Evolutionary conservation across 129 eudicot species (phyloP), one percentile per base, ranked within the genome.

Genomic region (Artemisia annua): DNA sequence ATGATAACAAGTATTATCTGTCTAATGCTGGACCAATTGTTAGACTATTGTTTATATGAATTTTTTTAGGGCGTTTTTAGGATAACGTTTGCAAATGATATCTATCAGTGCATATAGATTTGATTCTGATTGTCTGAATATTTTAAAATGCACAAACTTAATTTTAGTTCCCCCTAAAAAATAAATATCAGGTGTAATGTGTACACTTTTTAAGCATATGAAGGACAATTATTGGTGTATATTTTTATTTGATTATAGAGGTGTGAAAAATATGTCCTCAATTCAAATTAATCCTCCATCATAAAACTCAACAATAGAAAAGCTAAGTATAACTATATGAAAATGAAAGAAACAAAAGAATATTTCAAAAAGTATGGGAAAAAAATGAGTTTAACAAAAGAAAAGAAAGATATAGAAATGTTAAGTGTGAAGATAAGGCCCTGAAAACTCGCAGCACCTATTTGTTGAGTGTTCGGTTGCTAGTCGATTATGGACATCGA

Each of bases 191-290:
- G 15, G 67, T 20, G 7, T 24, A 32, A 16, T 14, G 67, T 20
- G 3, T 24, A 32, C 26, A 22, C 5, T 6, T 72, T 20, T 13
- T 20, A 20, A 14, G 65, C 28, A 11, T 72, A 46, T 48, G 48
- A 60, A 60, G 18, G 50, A 48, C 69, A 72, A 58, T 59, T 43
- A 58, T 35, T 30, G 64, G 26, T 35, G 46, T 39, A 39, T 39
- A 39, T 39, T 39, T 60, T 13, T 39, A 52, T 26, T 67, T 24
- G 16, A 28, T 14, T 28, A 20, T 67, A 20, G 39, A 67, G 6
- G 71, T 13, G 19, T 20, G 57, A 67, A 14, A n/a, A 20, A 48
- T 48, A 22, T 30, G 43, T 24, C 14, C 3, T 16, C 9, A 13
- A 69, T 15, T n/a, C 7, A 16, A 56, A 55, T 32, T 39, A 39